Percentiles rank a stretch among this genome's conserved stretches.
These are phyloP conservation scores for Cryptococcus floricola DNA, from an alignment of 1,284 basidiomycete species.

Conservation along the genomic window DNA sequence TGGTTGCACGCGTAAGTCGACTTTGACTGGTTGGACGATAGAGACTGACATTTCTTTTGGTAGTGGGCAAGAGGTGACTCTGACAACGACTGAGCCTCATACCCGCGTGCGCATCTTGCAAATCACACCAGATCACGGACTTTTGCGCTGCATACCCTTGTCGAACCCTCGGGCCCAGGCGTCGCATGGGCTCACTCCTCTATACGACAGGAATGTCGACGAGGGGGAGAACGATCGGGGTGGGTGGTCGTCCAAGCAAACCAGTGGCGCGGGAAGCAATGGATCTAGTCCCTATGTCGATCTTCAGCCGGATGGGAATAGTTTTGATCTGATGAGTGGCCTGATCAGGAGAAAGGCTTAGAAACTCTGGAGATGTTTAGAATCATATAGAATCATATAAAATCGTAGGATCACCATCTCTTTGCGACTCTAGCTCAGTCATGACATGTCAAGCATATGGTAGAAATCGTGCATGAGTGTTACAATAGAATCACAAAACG, in stretches of 20 bases:
- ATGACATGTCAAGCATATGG: no score
- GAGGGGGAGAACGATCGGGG: constrained; percentile 36
- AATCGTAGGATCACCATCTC: no score
- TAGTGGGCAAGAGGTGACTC: constrained; percentile 78
- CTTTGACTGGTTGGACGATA: neutral
- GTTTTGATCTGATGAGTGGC: constrained; percentile 90
- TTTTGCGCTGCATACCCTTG: constrained; percentile 72
- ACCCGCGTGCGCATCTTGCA: constrained; percentile 72
- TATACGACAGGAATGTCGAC: constrained; percentile 34
- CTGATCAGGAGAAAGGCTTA: constrained; percentile 68
- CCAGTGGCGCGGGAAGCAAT: neutral
- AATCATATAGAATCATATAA: no score
- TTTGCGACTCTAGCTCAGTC: no score
- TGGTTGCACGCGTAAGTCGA: constrained; percentile 84
- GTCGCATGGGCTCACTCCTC: constrained; percentile 38
- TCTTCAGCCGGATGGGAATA: constrained; percentile 91
- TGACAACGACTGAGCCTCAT: constrained; percentile 71
- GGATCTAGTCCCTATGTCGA: constrained; percentile 51
- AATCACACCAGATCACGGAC: constrained; percentile 81
- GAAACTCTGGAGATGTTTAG: neutral
- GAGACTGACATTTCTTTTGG: neutral
- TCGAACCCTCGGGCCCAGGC: constrained; percentile 44
- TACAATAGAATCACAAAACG: no score
- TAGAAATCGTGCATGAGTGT: no score
- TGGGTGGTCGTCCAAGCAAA: constrained; percentile 35